Percentiles rank a stretch among this genome's conserved stretches.
phyloP scores from a whole-genome alignment of 331 rosid species.

The Saraca asoca region DNA sequence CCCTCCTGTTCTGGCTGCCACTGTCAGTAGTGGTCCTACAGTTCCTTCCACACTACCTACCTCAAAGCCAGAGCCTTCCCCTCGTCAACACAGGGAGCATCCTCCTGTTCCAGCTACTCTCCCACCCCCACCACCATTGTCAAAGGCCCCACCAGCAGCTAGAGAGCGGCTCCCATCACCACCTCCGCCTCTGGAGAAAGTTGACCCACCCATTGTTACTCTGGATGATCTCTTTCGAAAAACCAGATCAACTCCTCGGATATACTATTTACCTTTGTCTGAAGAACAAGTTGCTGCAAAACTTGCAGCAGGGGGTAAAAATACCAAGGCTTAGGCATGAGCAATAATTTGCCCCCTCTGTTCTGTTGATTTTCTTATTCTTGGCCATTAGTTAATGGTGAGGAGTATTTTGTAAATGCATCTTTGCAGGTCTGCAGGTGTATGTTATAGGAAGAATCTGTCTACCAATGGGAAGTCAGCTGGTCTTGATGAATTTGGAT shows the following conservation, averaged over 20 bases:
- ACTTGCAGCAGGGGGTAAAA: constrained; percentile 62
- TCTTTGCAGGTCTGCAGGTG: constrained; percentile 44
- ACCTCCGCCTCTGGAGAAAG: constrained; percentile 68
- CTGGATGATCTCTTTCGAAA: constrained; percentile 91
- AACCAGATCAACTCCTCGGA: constrained; percentile 86
- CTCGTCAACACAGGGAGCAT: constrained; percentile 59
- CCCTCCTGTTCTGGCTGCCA: constrained; percentile 60
- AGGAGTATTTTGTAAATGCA: constrained; percentile 41
- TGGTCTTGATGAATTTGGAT: constrained; percentile 19
- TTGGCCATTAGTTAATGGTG: constrained; percentile 42
- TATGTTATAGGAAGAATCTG: constrained; percentile 36
- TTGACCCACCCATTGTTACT: constrained; percentile 79
- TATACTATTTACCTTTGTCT: constrained; percentile 88
- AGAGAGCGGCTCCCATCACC: constrained; percentile 86
- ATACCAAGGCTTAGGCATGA: constrained; percentile 41
- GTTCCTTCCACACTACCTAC: constrained; percentile 48
- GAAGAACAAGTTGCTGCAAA: constrained; percentile 79
- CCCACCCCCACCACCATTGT: constrained; percentile 86
- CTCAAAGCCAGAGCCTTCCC: constrained; percentile 64
- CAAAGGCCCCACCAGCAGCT: constrained; percentile 54
- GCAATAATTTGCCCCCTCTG: constrained; percentile 31
- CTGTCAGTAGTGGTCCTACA: constrained; percentile 50
- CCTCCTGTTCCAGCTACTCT: constrained; percentile 54
- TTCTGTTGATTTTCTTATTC: constrained; percentile 34
- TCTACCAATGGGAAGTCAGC: constrained; percentile 20